These are phyloP conservation scores for Xylaria sp. DNA, from an alignment of 2,329 filamentous ascomycete genomes.

Conservation along the genomic window DNA sequence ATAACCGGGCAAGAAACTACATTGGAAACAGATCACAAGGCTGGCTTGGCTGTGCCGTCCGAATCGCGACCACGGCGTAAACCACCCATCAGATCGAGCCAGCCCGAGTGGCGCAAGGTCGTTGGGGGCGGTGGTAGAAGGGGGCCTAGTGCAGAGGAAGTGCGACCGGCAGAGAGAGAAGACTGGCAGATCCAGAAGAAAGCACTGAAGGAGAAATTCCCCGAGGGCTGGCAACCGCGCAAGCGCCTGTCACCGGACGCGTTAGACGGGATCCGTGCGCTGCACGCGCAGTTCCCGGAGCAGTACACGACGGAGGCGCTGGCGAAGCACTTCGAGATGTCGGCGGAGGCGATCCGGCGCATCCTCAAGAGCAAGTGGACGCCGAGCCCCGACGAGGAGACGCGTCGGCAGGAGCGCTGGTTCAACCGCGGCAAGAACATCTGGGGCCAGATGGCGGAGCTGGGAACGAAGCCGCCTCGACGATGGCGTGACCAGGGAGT, in stretches of 20 bases:
- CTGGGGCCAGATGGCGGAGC: slow-evolving; percentile 64
- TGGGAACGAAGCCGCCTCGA: slow-evolving; percentile 66
- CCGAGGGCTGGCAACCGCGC: slow-evolving; percentile 77
- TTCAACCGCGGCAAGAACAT: slow-evolving; percentile 63
- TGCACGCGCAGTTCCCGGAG: slow-evolving; percentile 78
- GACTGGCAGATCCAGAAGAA: slow-evolving; percentile 78
- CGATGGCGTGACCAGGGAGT: slow-evolving; percentile 64
- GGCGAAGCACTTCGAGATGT: slow-evolving; percentile 81
- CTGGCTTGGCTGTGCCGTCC: background rate
- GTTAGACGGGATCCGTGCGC: slow-evolving; percentile 82
- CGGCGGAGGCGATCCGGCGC: slow-evolving; percentile 82
- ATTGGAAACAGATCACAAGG: background rate
- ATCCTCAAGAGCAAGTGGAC: slow-evolving; percentile 83
- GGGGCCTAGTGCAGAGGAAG: slow-evolving; percentile 12
- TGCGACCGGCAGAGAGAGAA: slow-evolving; percentile 45
- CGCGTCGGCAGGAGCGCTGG: slow-evolving; percentile 65
- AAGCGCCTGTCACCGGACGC: slow-evolving; percentile 93
- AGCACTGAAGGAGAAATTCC: slow-evolving; percentile 78
- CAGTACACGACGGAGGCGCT: slow-evolving; percentile 77
- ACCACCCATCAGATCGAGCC: slow-evolving; percentile 22
- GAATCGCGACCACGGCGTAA: background rate
- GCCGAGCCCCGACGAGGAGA: slow-evolving; percentile 62
- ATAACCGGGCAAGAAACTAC: background rate
- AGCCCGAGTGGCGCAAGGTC: slow-evolving; percentile 37
- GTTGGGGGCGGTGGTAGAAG: slow-evolving; percentile 27